phyloP scores from a whole-genome alignment of 2,329 filamentous ascomycete species.

The Colletotrichum sojae region DNA sequence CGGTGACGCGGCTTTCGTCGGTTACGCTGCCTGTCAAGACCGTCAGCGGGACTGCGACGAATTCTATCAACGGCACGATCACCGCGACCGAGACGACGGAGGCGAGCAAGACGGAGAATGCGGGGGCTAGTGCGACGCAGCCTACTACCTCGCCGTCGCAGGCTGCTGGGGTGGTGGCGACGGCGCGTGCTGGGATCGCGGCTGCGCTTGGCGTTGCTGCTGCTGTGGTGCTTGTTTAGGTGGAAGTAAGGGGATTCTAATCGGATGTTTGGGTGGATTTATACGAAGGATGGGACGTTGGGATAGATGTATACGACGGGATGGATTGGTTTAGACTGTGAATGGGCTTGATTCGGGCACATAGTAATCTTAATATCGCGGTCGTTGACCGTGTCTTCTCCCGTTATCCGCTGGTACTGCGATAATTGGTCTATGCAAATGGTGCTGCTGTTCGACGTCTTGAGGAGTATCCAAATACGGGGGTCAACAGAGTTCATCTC shows the following conservation, averaged over 20 bases:
- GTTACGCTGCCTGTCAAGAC: not conserved
- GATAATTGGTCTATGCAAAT: too few relatives aligned
- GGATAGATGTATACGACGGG: too few relatives aligned
- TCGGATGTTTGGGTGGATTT: too few relatives aligned
- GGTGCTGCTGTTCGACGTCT: too few relatives aligned
- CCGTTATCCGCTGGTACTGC: too few relatives aligned
- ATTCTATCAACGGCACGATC: not conserved
- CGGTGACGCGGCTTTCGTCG: not conserved
- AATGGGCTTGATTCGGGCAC: not conserved
- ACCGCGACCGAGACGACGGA: not conserved
- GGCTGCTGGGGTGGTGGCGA: conserved; percentile 27
- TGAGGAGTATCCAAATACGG: too few relatives aligned
- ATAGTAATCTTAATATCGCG: not conserved
- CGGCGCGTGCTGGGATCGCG: conserved; percentile 25
- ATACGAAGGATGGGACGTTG: too few relatives aligned
- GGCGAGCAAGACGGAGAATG: not conserved
- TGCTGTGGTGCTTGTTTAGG: conserved; percentile 12
- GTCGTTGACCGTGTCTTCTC: not conserved
- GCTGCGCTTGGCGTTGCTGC: conserved; percentile 17
- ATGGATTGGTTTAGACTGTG: too few relatives aligned
- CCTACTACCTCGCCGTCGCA: not conserved
- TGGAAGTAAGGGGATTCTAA: too few relatives aligned
- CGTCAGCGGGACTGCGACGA: not conserved
- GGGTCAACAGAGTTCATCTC: too few relatives aligned
- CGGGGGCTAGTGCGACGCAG: not conserved